Evolutionary conservation across 768 basidiomycete genomes (phyloP), one percentile per base, ranked within the genome.

Genomic region (Boletus pseudo-olivaceus): DNA sequence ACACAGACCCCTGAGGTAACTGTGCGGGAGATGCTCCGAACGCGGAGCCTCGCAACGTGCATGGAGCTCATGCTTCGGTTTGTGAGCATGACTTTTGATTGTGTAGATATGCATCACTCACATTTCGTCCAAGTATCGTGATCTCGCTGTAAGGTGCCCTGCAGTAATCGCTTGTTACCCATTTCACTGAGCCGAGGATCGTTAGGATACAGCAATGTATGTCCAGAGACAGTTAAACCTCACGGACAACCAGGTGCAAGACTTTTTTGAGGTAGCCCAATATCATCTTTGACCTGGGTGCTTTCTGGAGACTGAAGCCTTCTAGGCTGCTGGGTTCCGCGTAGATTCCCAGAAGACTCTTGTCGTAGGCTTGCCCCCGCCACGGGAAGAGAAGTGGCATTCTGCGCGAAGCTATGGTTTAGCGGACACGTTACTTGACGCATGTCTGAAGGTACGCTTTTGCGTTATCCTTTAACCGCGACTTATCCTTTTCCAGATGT

Each of bases 351-450:
- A 69, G 11, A 70, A 71, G 19, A 75, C 71, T 5, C 65, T 79
- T 11, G 68, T 80, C 9, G 72, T 80, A 57, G 79, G 78, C 23
- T 59, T 81, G 14, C 78, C 78, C 26, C 68, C 71, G 8, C 72
- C 71, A 1, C 72, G 67, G 4, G 64, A 75, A 30, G 68, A 69
- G 23, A 64, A 55, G 7, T 69, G 71, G 69, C 26, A 64, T 30
- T 73, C 76, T 5, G 71, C 56, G 32, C 64, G 79, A 49, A 80
- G 75, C 56, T 80, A 75, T 54, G 73, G 74, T 9, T 62, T 80
- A 19, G 75, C 76, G 1, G 69, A 75, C 47, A 78, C 73, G 5
- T 55, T 79, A 7, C 64, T 74, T 0, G 64, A 62, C 33, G 59
- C 67, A 12, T 72, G 74, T 49, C 61, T 79, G n/a, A 59, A 65